Evolutionary conservation across 306 rosid genomes (phyloP).

Genomic region (Fagus sylvatica): DNA sequence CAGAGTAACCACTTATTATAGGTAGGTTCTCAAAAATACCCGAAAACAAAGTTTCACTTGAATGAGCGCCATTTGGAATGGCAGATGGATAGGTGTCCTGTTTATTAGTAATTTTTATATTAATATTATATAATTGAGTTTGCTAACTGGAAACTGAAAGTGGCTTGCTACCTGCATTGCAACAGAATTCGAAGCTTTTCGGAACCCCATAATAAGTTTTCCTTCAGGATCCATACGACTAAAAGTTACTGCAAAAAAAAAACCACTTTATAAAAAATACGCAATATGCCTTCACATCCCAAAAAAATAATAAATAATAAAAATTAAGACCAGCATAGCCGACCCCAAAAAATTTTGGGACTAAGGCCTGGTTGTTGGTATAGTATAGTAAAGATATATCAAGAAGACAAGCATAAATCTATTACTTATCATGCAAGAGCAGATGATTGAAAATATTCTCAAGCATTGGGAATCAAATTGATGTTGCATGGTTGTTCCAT

Average conservation of each 20-base stretch:
- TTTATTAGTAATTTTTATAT: constrained; percentile 50
- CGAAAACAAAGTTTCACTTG: constrained; percentile 85
- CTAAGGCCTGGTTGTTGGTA: not conserved
- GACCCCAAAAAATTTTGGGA: no score
- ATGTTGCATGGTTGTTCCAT: not conserved
- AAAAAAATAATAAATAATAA: not conserved
- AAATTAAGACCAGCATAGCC: not conserved
- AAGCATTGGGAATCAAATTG: constrained; percentile 15
- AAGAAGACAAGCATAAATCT: constrained; percentile 21
- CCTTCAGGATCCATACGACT: constrained; percentile 99
- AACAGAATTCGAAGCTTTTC: constrained; percentile 78
- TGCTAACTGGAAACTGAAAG: constrained; percentile 41
- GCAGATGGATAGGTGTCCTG: constrained; percentile 84
- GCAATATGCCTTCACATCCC: not conserved
- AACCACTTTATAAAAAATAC: not conserved
- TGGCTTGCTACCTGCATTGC: constrained; percentile 68
- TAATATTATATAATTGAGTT: constrained; percentile 39
- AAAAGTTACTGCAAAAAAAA: constrained; percentile 69
- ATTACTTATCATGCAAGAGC: constrained; percentile 12
- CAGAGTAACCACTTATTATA: constrained; percentile 87
- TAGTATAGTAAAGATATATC: not conserved
- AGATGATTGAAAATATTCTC: constrained; percentile 21
- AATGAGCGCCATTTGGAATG: constrained; percentile 72
- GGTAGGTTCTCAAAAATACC: constrained; percentile 91
- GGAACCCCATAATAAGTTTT: constrained; percentile 95